Percentiles rank a stretch among this genome's conserved stretches.
phyloP scores from a whole-genome alignment of 2,329 filamentous ascomycete species.

The Colletotrichum navitas region DNA sequence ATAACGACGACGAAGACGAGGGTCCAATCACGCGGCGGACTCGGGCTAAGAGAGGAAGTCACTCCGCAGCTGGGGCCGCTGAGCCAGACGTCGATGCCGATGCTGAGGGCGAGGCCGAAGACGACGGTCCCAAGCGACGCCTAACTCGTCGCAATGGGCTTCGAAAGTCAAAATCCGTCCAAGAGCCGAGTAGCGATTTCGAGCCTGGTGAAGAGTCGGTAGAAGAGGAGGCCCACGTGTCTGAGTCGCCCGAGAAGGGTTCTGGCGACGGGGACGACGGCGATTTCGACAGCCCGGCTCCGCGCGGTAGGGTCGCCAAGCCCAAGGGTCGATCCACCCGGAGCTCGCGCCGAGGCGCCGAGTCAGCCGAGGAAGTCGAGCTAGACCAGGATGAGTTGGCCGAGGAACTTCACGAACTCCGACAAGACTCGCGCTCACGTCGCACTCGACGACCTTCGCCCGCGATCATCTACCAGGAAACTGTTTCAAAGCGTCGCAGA shows the following conservation, averaged over 20 bases:
- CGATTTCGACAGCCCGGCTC: constrained; percentile 62
- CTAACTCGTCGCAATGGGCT: constrained; percentile 59
- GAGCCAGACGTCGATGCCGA: constrained; percentile 48
- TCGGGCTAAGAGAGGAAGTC: constrained; percentile 52
- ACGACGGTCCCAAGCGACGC: constrained; percentile 57
- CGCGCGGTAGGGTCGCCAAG: constrained; percentile 60
- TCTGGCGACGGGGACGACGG: constrained; percentile 57
- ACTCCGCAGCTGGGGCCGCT: constrained; percentile 47
- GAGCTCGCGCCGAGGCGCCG: constrained; percentile 61
- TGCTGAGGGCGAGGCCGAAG: constrained; percentile 45
- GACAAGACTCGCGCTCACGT: constrained; percentile 65
- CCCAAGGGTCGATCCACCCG: constrained; percentile 58
- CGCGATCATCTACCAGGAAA: constrained; percentile 71
- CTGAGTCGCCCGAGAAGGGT: constrained; percentile 53
- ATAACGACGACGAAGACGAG: constrained; percentile 64
- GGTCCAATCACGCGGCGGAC: constrained; percentile 62
- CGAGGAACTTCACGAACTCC: constrained; percentile 74
- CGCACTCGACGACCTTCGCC: constrained; percentile 66
- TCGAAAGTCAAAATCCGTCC: constrained; percentile 60
- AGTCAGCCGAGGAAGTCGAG: constrained; percentile 68
- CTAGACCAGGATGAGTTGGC: constrained; percentile 74
- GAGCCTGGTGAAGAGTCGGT: constrained; percentile 71
- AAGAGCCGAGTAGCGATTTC: constrained; percentile 72
- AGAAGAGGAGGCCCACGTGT: constrained; percentile 62
- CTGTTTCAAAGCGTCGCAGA: constrained; percentile 63